Conservation (phyloP, 179 eudicot species). For the Amaranthus tricolor region DNA sequence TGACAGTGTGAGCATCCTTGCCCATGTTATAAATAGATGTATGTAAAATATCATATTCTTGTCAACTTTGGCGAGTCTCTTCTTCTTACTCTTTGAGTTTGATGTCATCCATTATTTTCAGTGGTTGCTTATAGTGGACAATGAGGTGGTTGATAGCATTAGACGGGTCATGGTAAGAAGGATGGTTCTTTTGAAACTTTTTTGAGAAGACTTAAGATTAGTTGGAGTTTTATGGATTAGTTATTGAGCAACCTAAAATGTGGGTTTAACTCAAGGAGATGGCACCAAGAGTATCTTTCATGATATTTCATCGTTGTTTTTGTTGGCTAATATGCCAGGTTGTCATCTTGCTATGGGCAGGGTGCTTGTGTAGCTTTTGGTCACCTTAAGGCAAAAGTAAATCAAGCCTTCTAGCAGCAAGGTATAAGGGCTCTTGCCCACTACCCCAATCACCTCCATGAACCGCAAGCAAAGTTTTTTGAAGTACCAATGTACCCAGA, state of each 20-base stretch:
- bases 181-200: neutral
- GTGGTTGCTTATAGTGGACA: neutral
- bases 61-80: neutral
- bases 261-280: too few species aligned
- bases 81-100: neutral
- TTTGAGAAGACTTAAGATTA: neutral
- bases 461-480: too few species aligned
- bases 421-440: too few species aligned
- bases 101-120: neutral
- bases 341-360: neutral
- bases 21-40: neutral
- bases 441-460: too few species aligned
- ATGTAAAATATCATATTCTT: neutral
- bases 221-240: neutral
- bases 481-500: too few species aligned
- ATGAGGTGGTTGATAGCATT: neutral
- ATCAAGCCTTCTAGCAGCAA: too few species aligned
- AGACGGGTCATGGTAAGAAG: neutral
- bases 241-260: neutral
- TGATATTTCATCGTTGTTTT: too few species aligned
- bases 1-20: too few species aligned
- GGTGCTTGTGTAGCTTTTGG: neutral
- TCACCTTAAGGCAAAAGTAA: too few species aligned
- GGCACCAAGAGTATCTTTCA: too few species aligned
- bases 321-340: neutral